Evolutionary conservation across 352 stramenopile genomes (phyloP).

Genomic region (Phytophthora multivora): DNA sequence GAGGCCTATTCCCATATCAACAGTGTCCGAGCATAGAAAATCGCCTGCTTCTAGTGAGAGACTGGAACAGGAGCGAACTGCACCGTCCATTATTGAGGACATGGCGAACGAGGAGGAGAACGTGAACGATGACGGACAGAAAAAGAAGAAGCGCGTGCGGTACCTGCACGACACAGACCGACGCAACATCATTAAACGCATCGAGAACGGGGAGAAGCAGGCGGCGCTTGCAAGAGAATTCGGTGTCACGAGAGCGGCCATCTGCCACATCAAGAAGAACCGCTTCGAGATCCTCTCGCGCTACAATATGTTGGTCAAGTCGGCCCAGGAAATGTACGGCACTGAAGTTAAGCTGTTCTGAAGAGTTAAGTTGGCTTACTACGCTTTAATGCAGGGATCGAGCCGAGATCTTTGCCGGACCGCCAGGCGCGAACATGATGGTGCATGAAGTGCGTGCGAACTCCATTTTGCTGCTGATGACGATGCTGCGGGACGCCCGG

Average conservation of each 20-base stretch:
- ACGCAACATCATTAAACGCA: slow-evolving; percentile 68
- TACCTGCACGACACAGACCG: slow-evolving; percentile 66
- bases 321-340: slow-evolving; percentile 55
- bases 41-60: neutral
- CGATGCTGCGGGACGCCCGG: slow-evolving; percentile 45
- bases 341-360: neutral
- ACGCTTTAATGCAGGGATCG: slow-evolving; percentile 24
- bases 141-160: slow-evolving; percentile 49
- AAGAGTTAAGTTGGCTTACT: neutral
- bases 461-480: slow-evolving; percentile 52
- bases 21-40: neutral
- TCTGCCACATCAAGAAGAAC: slow-evolving; percentile 87
- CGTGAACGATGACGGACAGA: slow-evolving; percentile 6
- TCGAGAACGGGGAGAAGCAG: slow-evolving; percentile 73
- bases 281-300: slow-evolving; percentile 70
- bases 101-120: slow-evolving; percentile 2
- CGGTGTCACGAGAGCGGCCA: slow-evolving; percentile 67
- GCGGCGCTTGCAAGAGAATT: slow-evolving; percentile 63
- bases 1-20: neutral
- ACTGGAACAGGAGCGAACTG: neutral
- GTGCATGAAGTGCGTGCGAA: slow-evolving; percentile 51
- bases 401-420: slow-evolving; percentile 36
- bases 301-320: slow-evolving; percentile 63
- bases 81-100: slow-evolving; percentile 17
- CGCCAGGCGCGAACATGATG: slow-evolving; percentile 34